Base-by-base conservation (phyloP, 768 basidiomycete species). In the Boletus barrowsii region DNA sequence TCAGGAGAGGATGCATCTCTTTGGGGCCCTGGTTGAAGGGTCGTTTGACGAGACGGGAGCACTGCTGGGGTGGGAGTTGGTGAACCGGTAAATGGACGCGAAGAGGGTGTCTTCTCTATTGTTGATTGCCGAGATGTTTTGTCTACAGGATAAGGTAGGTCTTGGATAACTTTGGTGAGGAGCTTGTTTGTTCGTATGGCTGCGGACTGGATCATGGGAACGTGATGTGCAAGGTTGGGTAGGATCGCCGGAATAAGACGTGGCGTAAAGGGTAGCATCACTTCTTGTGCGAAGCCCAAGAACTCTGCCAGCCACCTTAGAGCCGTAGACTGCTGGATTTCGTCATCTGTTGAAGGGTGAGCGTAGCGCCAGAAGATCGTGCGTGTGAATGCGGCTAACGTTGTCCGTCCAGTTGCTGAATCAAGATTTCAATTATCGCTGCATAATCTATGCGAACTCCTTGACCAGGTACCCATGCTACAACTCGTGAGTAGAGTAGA, bases 291-390 rank as follows among this genome's bases (percentile, higher is more conserved):
- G 62, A 98, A 93, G 45, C 76, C 79, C 32, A 98, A 75, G 72
- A 98, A 93, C 59, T 94, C 92, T 7, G 90, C 83, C 22, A 99
- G 76, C 97, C 97, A 99, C 56, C 83, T 78, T 15, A 99, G 79
- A n/a, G 94, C 91, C 0, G 90, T 95, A 0, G 90, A 91, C 62
- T 97, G 93, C 59, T 97, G 94, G 29, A 96, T 90, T 66, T 96
- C 94, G 56, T 93, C 90, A 63, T 98, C 97, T 48, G 53, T 20
- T 24, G 36, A 49, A 43, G 39, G 14, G 49, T 47, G 8, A 47
- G 30, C 18, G 57, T 14, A 47, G 26, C 45, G 33, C 33, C 39
- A 48, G 57, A 35, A 33, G 17, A 56, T 35, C 45, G 46, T 30
- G 52, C 35, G 45, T 30, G 33, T 32, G 29, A 30, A 55, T 45